Conservation (phyloP, 2,329 filamentous ascomycete species). For the Pyrenochaeta sp. region DNA sequence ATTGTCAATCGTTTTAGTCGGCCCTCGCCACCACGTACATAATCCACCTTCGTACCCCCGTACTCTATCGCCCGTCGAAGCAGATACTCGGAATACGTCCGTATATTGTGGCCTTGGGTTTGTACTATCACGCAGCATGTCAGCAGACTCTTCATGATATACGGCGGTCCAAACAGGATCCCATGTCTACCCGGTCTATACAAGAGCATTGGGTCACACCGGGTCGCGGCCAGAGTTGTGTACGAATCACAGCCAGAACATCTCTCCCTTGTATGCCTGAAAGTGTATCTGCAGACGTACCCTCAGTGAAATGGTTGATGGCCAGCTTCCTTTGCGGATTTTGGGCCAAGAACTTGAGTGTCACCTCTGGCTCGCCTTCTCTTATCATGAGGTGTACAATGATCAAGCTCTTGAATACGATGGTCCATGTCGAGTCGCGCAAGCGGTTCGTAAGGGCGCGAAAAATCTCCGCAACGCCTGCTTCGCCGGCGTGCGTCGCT, state of each 20-base stretch:
- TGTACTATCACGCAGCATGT: constrained; percentile 73
- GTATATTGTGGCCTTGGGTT: constrained; percentile 93
- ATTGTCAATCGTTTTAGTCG: constrained; percentile 85
- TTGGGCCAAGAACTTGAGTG: constrained; percentile 82
- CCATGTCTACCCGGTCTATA: not conserved
- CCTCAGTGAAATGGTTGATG: constrained; percentile 91
- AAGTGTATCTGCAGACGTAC: constrained; percentile 60
- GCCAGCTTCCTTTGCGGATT: constrained; percentile 80
- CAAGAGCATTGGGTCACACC: constrained; percentile 1
- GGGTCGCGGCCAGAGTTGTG: constrained; percentile 4
- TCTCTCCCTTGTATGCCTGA: not conserved
- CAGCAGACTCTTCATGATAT: constrained; percentile 37
- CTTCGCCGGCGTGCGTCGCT: constrained; percentile 93
- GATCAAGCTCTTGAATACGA: constrained; percentile 97
- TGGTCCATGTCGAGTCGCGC: constrained; percentile 98
- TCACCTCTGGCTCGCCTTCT: constrained; percentile 89
- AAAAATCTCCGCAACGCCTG: constrained; percentile 95
- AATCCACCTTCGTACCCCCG: constrained; percentile 85
- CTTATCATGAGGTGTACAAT: constrained; percentile 97
- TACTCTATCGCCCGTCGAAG: constrained; percentile 82
- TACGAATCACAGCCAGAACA: constrained; percentile 3
- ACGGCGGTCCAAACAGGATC: not conserved
- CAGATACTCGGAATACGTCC: constrained; percentile 89
- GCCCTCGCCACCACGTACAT: constrained; percentile 82
- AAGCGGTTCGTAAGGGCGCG: constrained; percentile 87